A percentile compares a stretch with the other conserved stretches of the same genome.
Evolutionary conservation across 2,329 filamentous ascomycete species (phyloP).

Genomic region (Annulohypoxylon truncatum): DNA sequence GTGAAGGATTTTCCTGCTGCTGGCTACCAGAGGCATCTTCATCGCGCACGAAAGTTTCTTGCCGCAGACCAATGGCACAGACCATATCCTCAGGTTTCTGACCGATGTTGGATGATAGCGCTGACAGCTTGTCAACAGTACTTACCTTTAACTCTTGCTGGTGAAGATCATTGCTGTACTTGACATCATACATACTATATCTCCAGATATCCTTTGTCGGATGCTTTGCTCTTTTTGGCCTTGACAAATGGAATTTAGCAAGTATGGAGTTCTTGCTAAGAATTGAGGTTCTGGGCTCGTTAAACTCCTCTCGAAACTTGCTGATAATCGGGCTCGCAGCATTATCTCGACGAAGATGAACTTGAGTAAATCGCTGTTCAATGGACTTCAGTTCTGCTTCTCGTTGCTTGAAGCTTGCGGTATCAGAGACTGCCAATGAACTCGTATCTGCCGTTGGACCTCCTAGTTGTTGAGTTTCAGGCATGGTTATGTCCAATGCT

Average conservation of each 20-base stretch:
- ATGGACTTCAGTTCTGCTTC: slow-evolving; percentile 56
- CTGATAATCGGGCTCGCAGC: slow-evolving; percentile 49
- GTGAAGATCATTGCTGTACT: background rate
- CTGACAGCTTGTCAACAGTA: background rate
- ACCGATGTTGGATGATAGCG: background rate
- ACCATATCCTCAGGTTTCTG: slow-evolving; percentile 17
- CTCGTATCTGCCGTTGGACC: slow-evolving; percentile 29
- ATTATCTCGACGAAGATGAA: slow-evolving; percentile 47
- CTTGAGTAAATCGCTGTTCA: slow-evolving; percentile 56
- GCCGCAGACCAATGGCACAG: slow-evolving; percentile 26
- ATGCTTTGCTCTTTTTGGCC: slow-evolving; percentile 50
- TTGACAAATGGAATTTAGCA: slow-evolving; percentile 51
- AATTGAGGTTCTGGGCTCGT: slow-evolving; percentile 35
- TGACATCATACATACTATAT: background rate
- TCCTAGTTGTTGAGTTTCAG: slow-evolving; percentile 11
- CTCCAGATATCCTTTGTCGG: slow-evolving; percentile 30
- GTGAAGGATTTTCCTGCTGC: background rate
- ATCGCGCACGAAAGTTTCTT: slow-evolving; percentile 27
- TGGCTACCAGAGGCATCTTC: slow-evolving; percentile 13
- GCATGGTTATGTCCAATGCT: slow-evolving; percentile 29
- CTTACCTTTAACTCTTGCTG: background rate
- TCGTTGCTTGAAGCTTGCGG: slow-evolving; percentile 53
- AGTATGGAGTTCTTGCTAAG: slow-evolving; percentile 50
- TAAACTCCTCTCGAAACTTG: slow-evolving; percentile 58
- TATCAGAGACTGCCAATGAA: slow-evolving; percentile 50